A percentile compares a stretch with the other conserved stretches of the same genome.
phyloP scores from a whole-genome alignment of 2,329 filamentous ascomycete genomes.

The Cucurbitaria berberidis region DNA sequence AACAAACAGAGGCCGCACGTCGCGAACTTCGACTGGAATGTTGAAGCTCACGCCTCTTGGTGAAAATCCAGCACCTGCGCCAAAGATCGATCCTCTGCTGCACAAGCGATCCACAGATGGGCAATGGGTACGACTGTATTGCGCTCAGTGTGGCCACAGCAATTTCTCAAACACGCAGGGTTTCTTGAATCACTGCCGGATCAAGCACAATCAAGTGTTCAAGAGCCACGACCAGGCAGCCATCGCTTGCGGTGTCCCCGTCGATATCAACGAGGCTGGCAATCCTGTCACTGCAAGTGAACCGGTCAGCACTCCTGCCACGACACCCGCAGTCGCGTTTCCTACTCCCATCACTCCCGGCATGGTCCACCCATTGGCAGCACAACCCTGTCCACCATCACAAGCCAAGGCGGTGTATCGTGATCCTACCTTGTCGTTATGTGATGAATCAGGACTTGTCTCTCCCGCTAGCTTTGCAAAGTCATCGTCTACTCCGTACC shows the following conservation, averaged over 20 bases:
- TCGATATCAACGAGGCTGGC: constrained; percentile 69
- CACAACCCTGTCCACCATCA: constrained; percentile 32
- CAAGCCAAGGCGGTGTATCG: constrained; percentile 43
- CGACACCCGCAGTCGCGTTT: constrained; percentile 39
- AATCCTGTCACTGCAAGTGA: constrained; percentile 43
- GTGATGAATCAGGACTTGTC: constrained; percentile 21
- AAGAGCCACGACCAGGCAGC: constrained; percentile 96
- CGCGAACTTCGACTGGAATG: constrained; percentile 62
- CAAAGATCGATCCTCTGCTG: constrained; percentile 79
- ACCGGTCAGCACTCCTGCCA: constrained; percentile 33
- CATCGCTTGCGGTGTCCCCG: constrained; percentile 80
- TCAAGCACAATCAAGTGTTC: constrained; percentile 90
- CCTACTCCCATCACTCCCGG: constrained; percentile 36
- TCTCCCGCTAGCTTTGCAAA: constrained; percentile 39
- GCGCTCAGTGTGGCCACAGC: constrained; percentile 81
- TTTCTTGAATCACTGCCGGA: constrained; percentile 99
- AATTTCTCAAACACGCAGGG: constrained; percentile 97
- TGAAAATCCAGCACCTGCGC: constrained; percentile 56
- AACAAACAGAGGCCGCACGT: constrained; percentile 61
- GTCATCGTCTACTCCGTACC: constrained; percentile 51
- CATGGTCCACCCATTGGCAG: constrained; percentile 45
- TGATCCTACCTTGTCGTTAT: constrained; percentile 27
- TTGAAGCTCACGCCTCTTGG: constrained; percentile 51
- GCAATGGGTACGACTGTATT: constrained; percentile 86
- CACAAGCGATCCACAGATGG: constrained; percentile 84